phyloP scores from a whole-genome alignment of 257 asterid species.

The Coffea canephora region DNA sequence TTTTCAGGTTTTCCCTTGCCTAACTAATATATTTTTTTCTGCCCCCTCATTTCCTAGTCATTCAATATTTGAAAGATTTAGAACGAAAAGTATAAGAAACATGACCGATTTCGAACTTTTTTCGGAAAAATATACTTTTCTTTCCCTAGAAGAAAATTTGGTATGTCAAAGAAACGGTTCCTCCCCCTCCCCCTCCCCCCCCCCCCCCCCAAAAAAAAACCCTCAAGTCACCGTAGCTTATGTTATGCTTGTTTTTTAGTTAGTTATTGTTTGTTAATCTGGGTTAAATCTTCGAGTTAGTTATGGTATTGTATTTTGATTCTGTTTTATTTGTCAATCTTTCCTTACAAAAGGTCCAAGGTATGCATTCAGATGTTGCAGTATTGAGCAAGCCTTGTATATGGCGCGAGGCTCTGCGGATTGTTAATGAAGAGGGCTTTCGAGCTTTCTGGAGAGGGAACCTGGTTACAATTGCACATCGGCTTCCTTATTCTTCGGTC shows the following conservation, averaged over 20 bases:
- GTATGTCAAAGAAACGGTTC: neutral
- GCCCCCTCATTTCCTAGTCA: neutral
- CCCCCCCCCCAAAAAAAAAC: too few species aligned
- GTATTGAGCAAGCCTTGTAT: slow-evolving; percentile 67
- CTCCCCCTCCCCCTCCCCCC: too few species aligned
- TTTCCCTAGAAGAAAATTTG: neutral
- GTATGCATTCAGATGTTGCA: slow-evolving; percentile 91
- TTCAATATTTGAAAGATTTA: neutral
- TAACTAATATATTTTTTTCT: neutral
- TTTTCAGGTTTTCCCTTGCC: slow-evolving; percentile 54
- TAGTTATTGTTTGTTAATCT: neutral
- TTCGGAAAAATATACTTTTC: neutral
- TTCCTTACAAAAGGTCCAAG: slow-evolving; percentile 57
- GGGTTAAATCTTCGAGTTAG: neutral
- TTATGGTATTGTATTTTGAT: neutral
- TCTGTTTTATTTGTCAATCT: neutral
- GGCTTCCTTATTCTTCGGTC: slow-evolving; percentile 84
- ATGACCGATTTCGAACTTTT: neutral
- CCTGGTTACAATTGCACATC: slow-evolving; percentile 87
- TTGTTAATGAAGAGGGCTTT: slow-evolving; percentile 83
- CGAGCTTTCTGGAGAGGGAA: slow-evolving; percentile 97
- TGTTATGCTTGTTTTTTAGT: neutral
- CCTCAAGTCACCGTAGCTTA: too few species aligned
- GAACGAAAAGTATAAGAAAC: neutral
- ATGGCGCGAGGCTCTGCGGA: slow-evolving; percentile 69